A percentile compares a stretch with the other conserved stretches of the same genome.
These are phyloP conservation scores for Cryphonectria carpinicola DNA, from an alignment of 2,329 filamentous ascomycete genomes.

Conservation along the genomic window DNA sequence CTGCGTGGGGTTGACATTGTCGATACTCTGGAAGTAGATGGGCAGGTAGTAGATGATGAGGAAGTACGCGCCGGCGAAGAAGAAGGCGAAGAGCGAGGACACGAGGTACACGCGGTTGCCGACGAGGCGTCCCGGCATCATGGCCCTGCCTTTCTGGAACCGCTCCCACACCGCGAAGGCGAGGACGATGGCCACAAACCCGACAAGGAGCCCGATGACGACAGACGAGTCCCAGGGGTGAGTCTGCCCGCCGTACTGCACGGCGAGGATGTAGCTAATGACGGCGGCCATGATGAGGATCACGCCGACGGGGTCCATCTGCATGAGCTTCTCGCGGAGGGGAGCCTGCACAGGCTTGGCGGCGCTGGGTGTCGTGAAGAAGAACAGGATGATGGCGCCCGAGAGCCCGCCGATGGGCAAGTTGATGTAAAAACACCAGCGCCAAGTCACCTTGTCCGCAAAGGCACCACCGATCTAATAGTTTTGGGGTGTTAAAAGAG, in stretches of 20 bases:
- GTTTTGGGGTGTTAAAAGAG: no score
- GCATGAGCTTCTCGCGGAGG: slow-evolving; percentile 44
- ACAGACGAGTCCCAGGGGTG: slow-evolving; percentile 41
- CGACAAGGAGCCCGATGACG: slow-evolving; percentile 43
- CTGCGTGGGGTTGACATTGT: slow-evolving; percentile 42
- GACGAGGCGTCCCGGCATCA: slow-evolving; percentile 53
- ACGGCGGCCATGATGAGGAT: slow-evolving; percentile 44
- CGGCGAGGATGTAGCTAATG: slow-evolving; percentile 45
- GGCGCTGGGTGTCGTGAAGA: slow-evolving; percentile 42
- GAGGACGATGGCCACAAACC: slow-evolving; percentile 32
- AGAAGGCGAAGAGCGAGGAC: slow-evolving; percentile 45
- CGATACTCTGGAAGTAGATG: slow-evolving; percentile 56
- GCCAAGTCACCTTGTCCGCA: slow-evolving; percentile 34
- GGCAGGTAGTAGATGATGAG: slow-evolving; percentile 52
- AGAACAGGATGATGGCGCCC: slow-evolving; percentile 34
- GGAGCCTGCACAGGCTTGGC: slow-evolving; percentile 37
- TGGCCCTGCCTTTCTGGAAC: slow-evolving; percentile 50
- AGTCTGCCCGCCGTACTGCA: slow-evolving; percentile 48
- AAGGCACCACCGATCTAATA: slow-evolving; percentile 33
- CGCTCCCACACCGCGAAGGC: slow-evolving; percentile 40
- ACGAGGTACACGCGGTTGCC: slow-evolving; percentile 48
- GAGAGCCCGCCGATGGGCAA: slow-evolving; percentile 38
- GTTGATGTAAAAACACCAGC: slow-evolving; percentile 40
- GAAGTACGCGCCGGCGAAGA: slow-evolving; percentile 49
- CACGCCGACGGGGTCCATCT: slow-evolving; percentile 47